phyloP scores from a whole-genome alignment of 2,329 filamentous ascomycete species.

The Sporothrix curviconia region DNA sequence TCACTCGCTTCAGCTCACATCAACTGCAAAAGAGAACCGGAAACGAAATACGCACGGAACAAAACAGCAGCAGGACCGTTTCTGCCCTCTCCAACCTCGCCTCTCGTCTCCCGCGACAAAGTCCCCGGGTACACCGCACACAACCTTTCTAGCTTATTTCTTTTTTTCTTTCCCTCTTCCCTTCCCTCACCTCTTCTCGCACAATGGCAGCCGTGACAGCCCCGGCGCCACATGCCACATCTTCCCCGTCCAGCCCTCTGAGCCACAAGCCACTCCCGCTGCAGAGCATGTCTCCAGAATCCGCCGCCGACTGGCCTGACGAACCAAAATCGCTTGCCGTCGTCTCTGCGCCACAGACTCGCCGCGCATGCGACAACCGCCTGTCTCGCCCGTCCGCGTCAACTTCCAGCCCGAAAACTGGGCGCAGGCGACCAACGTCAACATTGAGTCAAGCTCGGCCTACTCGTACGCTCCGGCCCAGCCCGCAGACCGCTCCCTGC shows the following conservation, averaged over 20 bases:
- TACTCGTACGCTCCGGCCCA: conserved; percentile 14
- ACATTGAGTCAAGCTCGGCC: conserved; percentile 37
- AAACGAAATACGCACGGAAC: background rate
- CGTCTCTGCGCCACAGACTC: conserved; percentile 25
- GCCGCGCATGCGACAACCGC: conserved; percentile 43
- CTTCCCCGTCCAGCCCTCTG: conserved; percentile 24
- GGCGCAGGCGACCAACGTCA: conserved; percentile 45
- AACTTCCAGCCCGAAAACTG: conserved; percentile 49
- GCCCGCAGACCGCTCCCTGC: conserved; percentile 25
- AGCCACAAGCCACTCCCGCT: conserved; percentile 33
- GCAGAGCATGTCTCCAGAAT: conserved; percentile 26
- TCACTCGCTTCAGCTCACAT: background rate
- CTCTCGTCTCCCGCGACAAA: background rate
- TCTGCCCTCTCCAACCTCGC: background rate
- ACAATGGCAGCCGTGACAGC: conserved; percentile 29
- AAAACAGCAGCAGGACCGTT: background rate
- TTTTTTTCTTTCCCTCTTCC: background rate
- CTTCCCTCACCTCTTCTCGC: background rate
- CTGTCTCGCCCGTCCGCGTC: conserved; percentile 50
- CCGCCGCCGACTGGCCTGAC: conserved; percentile 29
- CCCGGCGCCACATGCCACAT: conserved; percentile 22
- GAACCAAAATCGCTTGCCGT: conserved; percentile 17
- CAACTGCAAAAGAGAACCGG: background rate
- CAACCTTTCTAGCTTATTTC: background rate
- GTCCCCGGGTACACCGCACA: no score